Conservation (phyloP, 352 stramenopile genomes). For the Pythium myriotylum region DNA sequence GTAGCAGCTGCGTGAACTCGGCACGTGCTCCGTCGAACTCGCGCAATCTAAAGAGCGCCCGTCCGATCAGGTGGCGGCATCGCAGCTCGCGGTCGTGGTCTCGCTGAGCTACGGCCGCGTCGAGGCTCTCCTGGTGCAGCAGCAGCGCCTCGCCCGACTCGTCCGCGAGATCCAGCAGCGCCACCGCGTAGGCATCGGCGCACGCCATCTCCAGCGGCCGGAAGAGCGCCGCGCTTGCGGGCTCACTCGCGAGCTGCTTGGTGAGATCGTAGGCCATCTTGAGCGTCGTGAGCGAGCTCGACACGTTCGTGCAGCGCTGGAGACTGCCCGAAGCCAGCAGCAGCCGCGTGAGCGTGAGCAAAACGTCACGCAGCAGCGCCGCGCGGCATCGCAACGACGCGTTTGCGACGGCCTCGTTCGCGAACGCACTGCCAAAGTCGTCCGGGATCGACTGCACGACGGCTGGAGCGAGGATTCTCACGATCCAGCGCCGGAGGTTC, state of each 20-base stretch:
- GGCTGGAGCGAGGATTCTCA: conserved; percentile 9
- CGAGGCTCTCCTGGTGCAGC: conserved; percentile 49
- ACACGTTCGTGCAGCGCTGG: conserved; percentile 48
- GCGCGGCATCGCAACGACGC: background rate
- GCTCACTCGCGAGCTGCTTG: conserved; percentile 31
- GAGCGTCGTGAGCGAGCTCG: conserved; percentile 38
- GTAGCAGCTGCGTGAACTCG: conserved; percentile 46
- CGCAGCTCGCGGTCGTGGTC: conserved; percentile 49
- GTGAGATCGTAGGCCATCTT: conserved; percentile 50
- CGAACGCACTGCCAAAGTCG: background rate
- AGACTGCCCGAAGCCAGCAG: conserved; percentile 45
- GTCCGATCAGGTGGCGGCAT: conserved; percentile 42
- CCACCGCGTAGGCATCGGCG: conserved; percentile 39
- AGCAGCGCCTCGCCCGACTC: conserved; percentile 46
- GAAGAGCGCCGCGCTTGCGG: conserved; percentile 3
- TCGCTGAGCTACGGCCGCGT: conserved; percentile 35
- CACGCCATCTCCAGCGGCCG: conserved; percentile 52
- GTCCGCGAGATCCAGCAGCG: conserved; percentile 36
- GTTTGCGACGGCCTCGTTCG: background rate
- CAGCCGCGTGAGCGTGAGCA: conserved; percentile 48
- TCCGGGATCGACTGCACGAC: conserved; percentile 18
- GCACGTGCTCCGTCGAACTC: conserved; percentile 40
- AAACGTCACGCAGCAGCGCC: conserved; percentile 29
- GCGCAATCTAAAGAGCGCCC: conserved; percentile 37
- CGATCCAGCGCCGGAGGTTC: conserved; percentile 4